Base-by-base conservation (phyloP, 2,329 filamentous ascomycete species). In the Didymella keratinophila region DNA sequence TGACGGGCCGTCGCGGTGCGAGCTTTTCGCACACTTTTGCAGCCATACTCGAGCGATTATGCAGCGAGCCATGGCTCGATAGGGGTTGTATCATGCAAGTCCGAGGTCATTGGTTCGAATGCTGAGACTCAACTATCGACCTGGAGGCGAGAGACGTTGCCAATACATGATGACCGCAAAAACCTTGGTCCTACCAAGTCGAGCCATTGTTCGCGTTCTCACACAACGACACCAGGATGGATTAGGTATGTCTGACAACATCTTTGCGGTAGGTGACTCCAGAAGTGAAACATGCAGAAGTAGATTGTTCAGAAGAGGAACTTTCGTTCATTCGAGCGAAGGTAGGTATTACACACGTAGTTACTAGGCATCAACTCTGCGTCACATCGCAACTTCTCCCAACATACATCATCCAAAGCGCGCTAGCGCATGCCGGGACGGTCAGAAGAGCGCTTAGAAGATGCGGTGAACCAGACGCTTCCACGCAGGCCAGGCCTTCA, bases 401-500 rank as follows among this genome's bases (percentile, higher is more conserved):
- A n/a, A n/a, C n/a, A 23, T 20, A 14, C 25, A 42, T 18, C 39
- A 16, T 9, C 20, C 14, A 30, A 27, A 32, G 12, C 34, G 39
- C 34, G 46, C 20, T 25, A 36, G 23, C 27, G 21, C 39, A 32
- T 30, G 14, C n/a, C 4, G 27, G 25, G 7, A 23, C n/a, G 14
- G 9, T 18, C 18, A 2, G 6, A 7, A 23, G 46, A 42, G 32
- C 36, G 36, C 36, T 52, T 74, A 76, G 59, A 75, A 75, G 45
- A 75, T 64, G 53, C 66, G 69, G 48, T 56, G 3, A 3, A 58
- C 1, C 14, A 61, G 9, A 39, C 72, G 72, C 57, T 72, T 76
- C 84, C 84, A 88, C 12, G 76, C 72, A 1, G 86, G 85, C 80
- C 79, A 82, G 3, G 76, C 68, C 16, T 82, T 83, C 20, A 85